Percentiles rank a stretch among this genome's conserved stretches.
Conservation (phyloP, 192 early-diverging fungal genomes). For the Martensiomyces pterosporus region DNA sequence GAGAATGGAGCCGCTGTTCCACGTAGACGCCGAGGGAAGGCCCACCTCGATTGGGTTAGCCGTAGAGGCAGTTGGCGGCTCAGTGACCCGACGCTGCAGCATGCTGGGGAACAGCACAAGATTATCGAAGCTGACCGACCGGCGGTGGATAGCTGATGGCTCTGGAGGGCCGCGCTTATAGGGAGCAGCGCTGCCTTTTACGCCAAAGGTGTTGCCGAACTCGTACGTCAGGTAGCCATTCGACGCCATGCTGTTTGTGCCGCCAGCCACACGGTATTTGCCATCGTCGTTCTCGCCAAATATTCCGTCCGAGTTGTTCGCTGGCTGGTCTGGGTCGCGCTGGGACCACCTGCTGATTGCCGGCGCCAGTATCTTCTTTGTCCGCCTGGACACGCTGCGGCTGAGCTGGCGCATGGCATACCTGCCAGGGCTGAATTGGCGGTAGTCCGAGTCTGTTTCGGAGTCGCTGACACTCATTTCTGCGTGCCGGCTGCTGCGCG, state of each 20-base stretch:
- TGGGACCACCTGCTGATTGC: neutral
- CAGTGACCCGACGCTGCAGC: conserved; percentile 33
- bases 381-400: conserved; percentile 39
- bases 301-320: neutral
- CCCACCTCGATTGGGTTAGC: conserved; percentile 4
- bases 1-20: conserved; percentile 33
- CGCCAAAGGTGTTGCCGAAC: too few relatives aligned
- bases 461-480: conserved; percentile 32
- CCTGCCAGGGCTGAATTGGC: conserved; percentile 37
- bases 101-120: conserved; percentile 24
- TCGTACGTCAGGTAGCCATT: conserved; percentile 17
- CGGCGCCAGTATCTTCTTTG: conserved; percentile 20
- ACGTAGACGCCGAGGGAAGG: conserved; percentile 30
- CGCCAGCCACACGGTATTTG: conserved; percentile 5
- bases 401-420: conserved; percentile 45
- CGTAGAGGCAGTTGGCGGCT: conserved; percentile 10
- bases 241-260: conserved; percentile 1
- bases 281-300: neutral
- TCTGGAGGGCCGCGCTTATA: conserved; percentile 32
- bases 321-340: neutral
- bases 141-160: conserved; percentile 45
- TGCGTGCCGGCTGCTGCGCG: neutral
- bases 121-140: conserved; percentile 48
- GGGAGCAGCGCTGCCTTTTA: neutral
- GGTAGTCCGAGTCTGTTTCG: conserved; percentile 45